Percentiles rank a stretch among this genome's conserved stretches.
phyloP scores from a whole-genome alignment of 805 yeast genomes.

The Wickerhamiella kazuoi region DNA sequence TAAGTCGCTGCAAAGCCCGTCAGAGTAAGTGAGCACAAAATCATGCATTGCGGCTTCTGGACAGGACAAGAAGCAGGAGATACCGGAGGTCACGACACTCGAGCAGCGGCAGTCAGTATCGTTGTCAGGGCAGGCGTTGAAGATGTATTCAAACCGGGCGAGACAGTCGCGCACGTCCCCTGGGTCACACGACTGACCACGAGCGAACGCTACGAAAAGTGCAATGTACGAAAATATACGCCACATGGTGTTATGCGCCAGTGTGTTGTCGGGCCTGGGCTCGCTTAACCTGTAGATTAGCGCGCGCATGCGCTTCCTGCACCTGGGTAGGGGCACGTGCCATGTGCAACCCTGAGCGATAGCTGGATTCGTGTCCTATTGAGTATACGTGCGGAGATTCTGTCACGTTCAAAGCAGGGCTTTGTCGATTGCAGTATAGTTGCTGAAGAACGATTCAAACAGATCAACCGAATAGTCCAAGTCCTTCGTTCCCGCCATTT shows the following conservation, averaged over 20 bases:
- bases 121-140: slow-evolving; percentile 7
- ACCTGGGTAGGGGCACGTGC: no score
- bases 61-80: slow-evolving; percentile 12
- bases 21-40: slow-evolving; percentile 8
- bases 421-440: slow-evolving; percentile 7
- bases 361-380: no score
- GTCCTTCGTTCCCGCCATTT: slow-evolving; percentile 72
- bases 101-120: slow-evolving; percentile 11
- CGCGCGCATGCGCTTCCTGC: no score
- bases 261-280: no score
- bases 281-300: no score
- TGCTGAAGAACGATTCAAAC: slow-evolving; percentile 40
- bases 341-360: no score
- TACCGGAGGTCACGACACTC: slow-evolving; percentile 8
- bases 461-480: slow-evolving; percentile 42
- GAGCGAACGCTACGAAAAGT: no score
- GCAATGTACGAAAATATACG: no score
- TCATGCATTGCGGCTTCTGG: slow-evolving; percentile 9
- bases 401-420: background rate
- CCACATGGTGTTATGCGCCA: no score
- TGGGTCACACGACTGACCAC: slow-evolving; percentile 7
- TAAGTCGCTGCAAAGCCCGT: slow-evolving; percentile 4
- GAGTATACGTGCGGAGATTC: background rate
- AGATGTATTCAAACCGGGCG: slow-evolving; percentile 5
- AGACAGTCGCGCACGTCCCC: slow-evolving; percentile 8